Conservation (phyloP, 2,329 filamentous ascomycete genomes). For the Clonostachys chloroleuca region DNA sequence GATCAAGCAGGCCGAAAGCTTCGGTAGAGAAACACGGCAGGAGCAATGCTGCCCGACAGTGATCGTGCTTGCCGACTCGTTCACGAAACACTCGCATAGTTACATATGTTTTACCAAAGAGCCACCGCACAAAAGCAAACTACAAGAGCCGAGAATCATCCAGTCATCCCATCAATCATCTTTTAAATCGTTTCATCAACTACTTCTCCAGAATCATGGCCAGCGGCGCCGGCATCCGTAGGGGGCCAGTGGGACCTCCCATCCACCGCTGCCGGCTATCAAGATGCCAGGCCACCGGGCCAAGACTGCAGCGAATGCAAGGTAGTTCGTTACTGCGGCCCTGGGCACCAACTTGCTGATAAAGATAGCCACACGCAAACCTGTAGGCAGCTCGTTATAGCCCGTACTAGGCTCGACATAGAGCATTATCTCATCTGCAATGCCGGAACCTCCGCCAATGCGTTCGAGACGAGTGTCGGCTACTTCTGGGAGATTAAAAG, state of each 20-base stretch:
- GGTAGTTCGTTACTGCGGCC: not conserved
- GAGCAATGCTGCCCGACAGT: too few species aligned
- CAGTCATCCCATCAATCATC: too few species aligned
- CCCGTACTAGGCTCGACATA: not conserved
- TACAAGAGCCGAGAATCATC: too few species aligned
- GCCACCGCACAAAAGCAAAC: too few species aligned
- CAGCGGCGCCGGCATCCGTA: too few species aligned
- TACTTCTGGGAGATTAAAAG: slow-evolving; percentile 32
- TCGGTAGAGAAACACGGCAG: too few species aligned
- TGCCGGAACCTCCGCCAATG: slow-evolving; percentile 11
- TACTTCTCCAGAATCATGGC: too few species aligned
- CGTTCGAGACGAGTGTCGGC: slow-evolving; percentile 31
- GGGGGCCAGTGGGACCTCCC: not conserved
- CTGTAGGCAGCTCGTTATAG: not conserved
- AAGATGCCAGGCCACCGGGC: not conserved
- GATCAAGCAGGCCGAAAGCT: too few species aligned
- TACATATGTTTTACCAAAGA: too few species aligned
- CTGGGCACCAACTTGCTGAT: not conserved
- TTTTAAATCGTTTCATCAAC: too few species aligned
- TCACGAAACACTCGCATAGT: too few species aligned
- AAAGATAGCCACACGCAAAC: not conserved
- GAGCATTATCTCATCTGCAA: not conserved
- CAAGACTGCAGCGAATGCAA: not conserved
- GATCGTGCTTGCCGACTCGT: too few species aligned
- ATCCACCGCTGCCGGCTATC: not conserved